Evolutionary conservation across 805 yeast genomes (phyloP), one percentile per base, ranked within the genome.

Genomic region (Saturnispora halmiae): DNA sequence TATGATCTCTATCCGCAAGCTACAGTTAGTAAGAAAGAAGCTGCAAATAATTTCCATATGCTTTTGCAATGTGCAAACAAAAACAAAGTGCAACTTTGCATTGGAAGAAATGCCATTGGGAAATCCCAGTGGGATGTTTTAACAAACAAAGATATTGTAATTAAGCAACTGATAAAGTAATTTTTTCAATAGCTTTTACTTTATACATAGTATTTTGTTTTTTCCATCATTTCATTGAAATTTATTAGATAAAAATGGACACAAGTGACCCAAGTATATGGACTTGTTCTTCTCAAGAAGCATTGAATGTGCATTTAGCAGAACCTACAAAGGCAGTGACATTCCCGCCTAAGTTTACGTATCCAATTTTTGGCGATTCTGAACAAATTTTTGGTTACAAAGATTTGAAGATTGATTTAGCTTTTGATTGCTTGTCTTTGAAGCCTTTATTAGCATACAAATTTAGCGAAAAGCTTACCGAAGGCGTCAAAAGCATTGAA

Each of bases 311-410:
- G 4, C 38, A 34, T 28, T 16, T 38, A 31, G 82, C 82, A 4
- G 79, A 75, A 44, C 67, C 72, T 2, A 61, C 68, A 3, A 78
- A 78, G 0, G 72, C 78, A 2, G 73, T 79, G 16, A 65, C 74
- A 3, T 87, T 88, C 64, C 63, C 70, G 29, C 96, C 97, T 0
- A 54, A 64, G 11, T 87, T 85, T 63, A 90, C 97, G 1, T 92
- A 92, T 58, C 95, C 96, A 2, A 81, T 92, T 9, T 92, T 76
- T 66, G 97, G 97, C 5, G 95, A 87, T 36, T 72, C 86, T 2
- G 98, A 92, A 55, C 79, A 79, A 40, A 78, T 92, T 1, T 85
- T 79, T 54, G 98, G 98, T 2, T 92, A 75, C 57, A 71, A 79
- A 48, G 81, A 75, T 50, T 65, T 88, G 28, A 66, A 67, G 25